Conservation (phyloP, 106 monocot species). For the Posidonia australis region DNA sequence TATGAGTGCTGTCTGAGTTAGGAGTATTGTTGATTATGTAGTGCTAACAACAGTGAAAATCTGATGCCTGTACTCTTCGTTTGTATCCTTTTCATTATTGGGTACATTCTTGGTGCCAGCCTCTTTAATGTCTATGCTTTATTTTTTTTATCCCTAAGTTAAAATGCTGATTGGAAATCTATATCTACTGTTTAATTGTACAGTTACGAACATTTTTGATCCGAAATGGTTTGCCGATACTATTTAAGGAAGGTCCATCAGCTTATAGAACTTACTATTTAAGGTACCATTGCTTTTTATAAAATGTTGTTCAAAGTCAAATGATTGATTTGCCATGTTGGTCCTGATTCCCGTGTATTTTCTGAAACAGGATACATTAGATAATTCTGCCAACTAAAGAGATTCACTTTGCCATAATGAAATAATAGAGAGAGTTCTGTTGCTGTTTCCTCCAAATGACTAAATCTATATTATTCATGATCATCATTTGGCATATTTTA, state of each 20-base stretch:
- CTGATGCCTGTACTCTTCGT: too few species aligned
- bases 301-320: background rate
- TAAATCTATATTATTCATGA: too few species aligned
- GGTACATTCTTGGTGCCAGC: too few species aligned
- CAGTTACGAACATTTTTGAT: slow-evolving; percentile 97
- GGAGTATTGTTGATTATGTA: background rate
- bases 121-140: too few species aligned
- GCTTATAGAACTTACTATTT: slow-evolving; percentile 91
- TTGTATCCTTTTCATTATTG: too few species aligned
- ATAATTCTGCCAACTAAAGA: background rate
- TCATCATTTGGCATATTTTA: too few species aligned
- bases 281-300: slow-evolving; percentile 35
- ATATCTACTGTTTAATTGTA: background rate
- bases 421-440: too few species aligned
- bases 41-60: background rate
- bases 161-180: too few species aligned
- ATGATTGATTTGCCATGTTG: background rate
- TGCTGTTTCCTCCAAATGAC: too few species aligned
- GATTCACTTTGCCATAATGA: background rate
- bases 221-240: slow-evolving; percentile 87
- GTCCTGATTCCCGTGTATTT: too few species aligned
- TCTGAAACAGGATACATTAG: background rate
- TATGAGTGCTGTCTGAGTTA: too few species aligned
- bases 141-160: too few species aligned
- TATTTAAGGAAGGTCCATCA: slow-evolving; percentile 91